Evolutionary conservation across 2,329 filamentous ascomycete species (phyloP).

Genomic region (Venturia oleaginea): DNA sequence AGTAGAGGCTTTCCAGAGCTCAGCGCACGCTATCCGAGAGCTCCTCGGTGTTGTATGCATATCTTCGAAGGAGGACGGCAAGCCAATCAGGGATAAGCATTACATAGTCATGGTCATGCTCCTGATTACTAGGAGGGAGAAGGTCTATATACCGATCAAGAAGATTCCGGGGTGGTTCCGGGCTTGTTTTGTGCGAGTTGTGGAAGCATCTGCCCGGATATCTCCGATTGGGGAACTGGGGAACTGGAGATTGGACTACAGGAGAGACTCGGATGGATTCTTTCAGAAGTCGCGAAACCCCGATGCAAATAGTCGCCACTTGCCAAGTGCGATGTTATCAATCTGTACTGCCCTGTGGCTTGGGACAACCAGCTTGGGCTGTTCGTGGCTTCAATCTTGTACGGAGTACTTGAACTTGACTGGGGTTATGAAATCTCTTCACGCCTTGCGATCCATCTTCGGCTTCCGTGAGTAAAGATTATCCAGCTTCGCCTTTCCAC

Average conservation of each 20-base stretch:
- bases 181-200: neutral
- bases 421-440: neutral
- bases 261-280: neutral
- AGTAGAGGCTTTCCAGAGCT: neutral
- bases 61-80: neutral
- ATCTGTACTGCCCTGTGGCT: neutral
- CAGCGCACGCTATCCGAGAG: neutral
- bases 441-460: neutral
- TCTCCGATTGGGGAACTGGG: neutral
- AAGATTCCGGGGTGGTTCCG: neutral
- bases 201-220: neutral
- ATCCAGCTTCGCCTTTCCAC: neutral
- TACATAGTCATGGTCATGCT: neutral
- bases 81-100: neutral
- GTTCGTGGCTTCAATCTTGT: neutral
- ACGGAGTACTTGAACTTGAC: neutral
- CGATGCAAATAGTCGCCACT: neutral
- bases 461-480: neutral
- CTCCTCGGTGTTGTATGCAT: neutral
- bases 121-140: neutral
- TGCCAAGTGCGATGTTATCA: neutral
- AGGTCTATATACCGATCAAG: neutral
- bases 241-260: neutral
- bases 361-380: neutral
- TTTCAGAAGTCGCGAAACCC: neutral